Evolutionary conservation across 192 early-diverging fungal species (phyloP), one percentile per base, ranked within the genome.

Genomic region (Oehlia diaphana): DNA sequence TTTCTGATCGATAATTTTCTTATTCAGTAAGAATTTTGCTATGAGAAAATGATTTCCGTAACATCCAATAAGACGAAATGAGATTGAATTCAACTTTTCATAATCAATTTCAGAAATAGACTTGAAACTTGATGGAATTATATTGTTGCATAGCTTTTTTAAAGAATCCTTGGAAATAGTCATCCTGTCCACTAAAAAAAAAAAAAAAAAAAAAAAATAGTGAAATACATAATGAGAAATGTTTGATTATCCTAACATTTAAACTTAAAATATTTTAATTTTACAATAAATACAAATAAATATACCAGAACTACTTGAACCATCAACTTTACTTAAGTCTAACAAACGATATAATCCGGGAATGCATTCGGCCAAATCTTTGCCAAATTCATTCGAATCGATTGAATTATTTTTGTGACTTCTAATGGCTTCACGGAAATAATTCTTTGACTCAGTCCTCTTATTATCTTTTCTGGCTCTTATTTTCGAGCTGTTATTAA

Each of bases 41-140:
- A 79, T 79, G 14, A 79, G 31, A 12, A 14, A 14, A 73, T 62
- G 44, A n/a, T 76, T 79, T n/a, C 78, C 78, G 21, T 74, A 79
- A 28, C 49, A 58, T 4, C 78, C 78, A 74, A 79, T 62, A 26
- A 73, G 39, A 16, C 50, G 44, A 19, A 79, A 19, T 9, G 8
- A n/a, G 21, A 33, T 16, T n/a, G 13, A 35, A 62, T 66, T 63
- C 5, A 79, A 33, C 37, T 74, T 76, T 4, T 26, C n/a, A 39
- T 42, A 79, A 39, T 74, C 26, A 31, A 79, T 64, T 13, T 79
- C 70, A 14, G 70, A 47, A 21, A 63, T 26, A 28, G 78, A 74
- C 4, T 73, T 62, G n/a, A 74, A 79, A 53, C 78, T 79, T 19
- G 9, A 42, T 9, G 78, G 50, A 4, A 37, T 31, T 28, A 79